Evolutionary conservation across 106 monocot species (phyloP), one percentile per base, ranked within the genome.

Genomic region (Platanthera guangdongensis): DNA sequence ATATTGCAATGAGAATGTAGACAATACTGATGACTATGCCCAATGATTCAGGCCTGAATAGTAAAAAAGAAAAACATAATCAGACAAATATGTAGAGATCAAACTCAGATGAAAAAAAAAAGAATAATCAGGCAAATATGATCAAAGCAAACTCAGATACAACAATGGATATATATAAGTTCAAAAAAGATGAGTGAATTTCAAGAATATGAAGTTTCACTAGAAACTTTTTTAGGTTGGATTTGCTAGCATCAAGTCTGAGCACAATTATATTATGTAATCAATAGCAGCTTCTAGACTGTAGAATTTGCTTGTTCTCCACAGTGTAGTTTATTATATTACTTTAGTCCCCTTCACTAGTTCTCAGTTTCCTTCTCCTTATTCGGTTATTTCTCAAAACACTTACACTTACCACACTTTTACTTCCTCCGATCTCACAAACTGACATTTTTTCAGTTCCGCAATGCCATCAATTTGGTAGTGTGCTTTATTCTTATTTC

Each of bases 1-100:
- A 47, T 64, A 94, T 94, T 46, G 97, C 89, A 48, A 94, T 82
- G 14, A 97, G 82, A 87, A 97, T 87, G 81, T 86, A 97, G 77
- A 97, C 84, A 78, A 91, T 88, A 25, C 89, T 94, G 74, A 91
- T 83, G 46, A 92, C 97, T 76, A 97, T 91, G 57, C 97, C 94
- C 57, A 94, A 72, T 63, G 97, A 88, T 78, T 97, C 97, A 22
- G 97, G 97, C 86, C 97, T 97, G 84, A 50, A 86, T 81, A 76
- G 48, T 47, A n/a, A 16, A 52, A 71, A 25, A 25, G 25, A 19
- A 54, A 49, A 71, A 74, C 5, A 10, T 65, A 32, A n/a, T 65
- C 65, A 65, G 10, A 39, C 25, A 65, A 65, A 32, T 65, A 65
- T 10, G 3, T 32, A 19, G 65, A 25, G 11, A 65, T 8, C 50